These are phyloP conservation scores for Cercospora canescens DNA, from an alignment of 2,329 filamentous ascomycete genomes.

Conservation along the genomic window DNA sequence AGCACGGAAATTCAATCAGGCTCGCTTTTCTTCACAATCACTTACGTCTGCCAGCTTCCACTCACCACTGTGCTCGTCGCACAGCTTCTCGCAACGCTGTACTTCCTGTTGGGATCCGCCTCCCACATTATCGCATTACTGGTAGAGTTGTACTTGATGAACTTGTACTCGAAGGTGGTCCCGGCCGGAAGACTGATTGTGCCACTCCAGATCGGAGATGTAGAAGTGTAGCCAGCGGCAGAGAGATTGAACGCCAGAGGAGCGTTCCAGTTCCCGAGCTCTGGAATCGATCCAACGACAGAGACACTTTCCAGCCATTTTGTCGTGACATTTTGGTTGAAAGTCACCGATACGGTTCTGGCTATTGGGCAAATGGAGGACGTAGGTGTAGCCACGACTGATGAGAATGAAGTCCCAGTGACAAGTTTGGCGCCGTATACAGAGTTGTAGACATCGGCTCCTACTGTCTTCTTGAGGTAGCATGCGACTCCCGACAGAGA, in stretches of 20 bases:
- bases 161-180: slow-evolving; percentile 58
- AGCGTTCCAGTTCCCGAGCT: slow-evolving; percentile 63
- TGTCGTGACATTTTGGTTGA: slow-evolving; percentile 60
- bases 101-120: slow-evolving; percentile 52
- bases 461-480: slow-evolving; percentile 34
- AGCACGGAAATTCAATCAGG: neutral
- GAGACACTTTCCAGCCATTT: slow-evolving; percentile 64
- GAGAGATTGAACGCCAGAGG: slow-evolving; percentile 56
- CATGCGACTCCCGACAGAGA: slow-evolving; percentile 31
- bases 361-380: slow-evolving; percentile 27
- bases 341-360: slow-evolving; percentile 58
- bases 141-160: slow-evolving; percentile 56
- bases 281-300: slow-evolving; percentile 58
- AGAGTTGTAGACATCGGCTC: slow-evolving; percentile 18
- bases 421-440: slow-evolving; percentile 17
- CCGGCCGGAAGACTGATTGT: slow-evolving; percentile 59
- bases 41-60: slow-evolving; percentile 38
- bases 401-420: slow-evolving; percentile 31
- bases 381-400: slow-evolving; percentile 29
- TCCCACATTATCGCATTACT: slow-evolving; percentile 64
- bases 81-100: slow-evolving; percentile 42
- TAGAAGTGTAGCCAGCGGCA: slow-evolving; percentile 58
- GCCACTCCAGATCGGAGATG: slow-evolving; percentile 62
- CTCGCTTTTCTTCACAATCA: neutral
- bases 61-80: slow-evolving; percentile 36